Percentiles rank a stretch among this genome's conserved stretches.
These are phyloP conservation scores for Casuarina glauca DNA, from an alignment of 306 rosid species.

Conservation along the genomic window DNA sequence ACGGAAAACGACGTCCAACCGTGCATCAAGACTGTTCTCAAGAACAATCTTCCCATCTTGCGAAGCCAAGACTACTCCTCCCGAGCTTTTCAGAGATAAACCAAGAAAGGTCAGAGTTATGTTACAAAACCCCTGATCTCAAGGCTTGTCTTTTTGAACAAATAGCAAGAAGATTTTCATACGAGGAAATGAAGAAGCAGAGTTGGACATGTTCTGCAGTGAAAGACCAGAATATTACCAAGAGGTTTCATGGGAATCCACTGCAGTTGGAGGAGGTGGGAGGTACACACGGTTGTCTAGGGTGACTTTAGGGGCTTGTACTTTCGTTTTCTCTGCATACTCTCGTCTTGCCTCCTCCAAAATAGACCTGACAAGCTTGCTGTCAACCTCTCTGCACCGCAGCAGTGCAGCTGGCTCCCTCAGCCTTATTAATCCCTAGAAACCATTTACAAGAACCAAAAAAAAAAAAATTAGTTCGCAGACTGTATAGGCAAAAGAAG, in stretches of 20 bases:
- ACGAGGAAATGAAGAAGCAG: background rate
- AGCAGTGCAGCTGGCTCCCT: constrained; percentile 53
- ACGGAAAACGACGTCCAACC: constrained; percentile 54
- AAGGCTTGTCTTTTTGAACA: background rate
- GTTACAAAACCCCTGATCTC: background rate
- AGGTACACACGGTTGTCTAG: constrained; percentile 54
- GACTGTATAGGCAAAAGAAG: background rate
- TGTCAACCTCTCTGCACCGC: constrained; percentile 61
- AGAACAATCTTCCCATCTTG: constrained; percentile 69
- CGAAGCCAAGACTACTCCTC: constrained; percentile 65
- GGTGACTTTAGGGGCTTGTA: constrained; percentile 31
- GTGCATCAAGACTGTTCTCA: constrained; percentile 64
- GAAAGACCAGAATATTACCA: constrained; percentile 39
- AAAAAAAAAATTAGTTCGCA: background rate
- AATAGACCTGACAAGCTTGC: constrained; percentile 48
- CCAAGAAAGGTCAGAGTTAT: background rate
- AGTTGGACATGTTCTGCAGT: background rate
- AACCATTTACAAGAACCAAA: background rate
- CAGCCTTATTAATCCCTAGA: constrained; percentile 48
- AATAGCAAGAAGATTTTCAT: background rate
- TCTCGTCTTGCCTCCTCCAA: constrained; percentile 49
- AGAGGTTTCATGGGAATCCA: constrained; percentile 41
- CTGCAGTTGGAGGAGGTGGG: constrained; percentile 44
- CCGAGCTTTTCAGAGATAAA: constrained; percentile 42
- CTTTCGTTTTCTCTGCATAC: constrained; percentile 46